These are phyloP conservation scores for Trametes punicea DNA, from an alignment of 768 basidiomycete species.

Conservation along the genomic window DNA sequence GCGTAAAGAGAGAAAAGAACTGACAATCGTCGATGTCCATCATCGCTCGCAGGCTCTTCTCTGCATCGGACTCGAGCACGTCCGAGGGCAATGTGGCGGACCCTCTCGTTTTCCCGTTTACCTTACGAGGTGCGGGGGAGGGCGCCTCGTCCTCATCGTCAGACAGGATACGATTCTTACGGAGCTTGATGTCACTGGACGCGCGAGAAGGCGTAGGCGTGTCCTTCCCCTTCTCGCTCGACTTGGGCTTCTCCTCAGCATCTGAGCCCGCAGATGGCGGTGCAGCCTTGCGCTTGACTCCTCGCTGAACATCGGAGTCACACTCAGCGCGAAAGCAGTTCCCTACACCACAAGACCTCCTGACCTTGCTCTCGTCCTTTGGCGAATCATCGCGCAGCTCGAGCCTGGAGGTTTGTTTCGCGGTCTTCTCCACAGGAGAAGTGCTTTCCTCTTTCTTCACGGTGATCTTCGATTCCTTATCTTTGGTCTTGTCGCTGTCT, in stretches of 20 bases:
- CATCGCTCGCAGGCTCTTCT: conserved; percentile 49
- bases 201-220: conserved; percentile 26
- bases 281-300: conserved; percentile 32
- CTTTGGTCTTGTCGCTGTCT: conserved; percentile 17
- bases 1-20: background rate
- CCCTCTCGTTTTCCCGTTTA: conserved; percentile 36
- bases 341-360: too few relatives aligned
- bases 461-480: conserved; percentile 11
- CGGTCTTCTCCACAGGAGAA: conserved; percentile 3
- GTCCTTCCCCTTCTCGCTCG: background rate
- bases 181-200: conserved; percentile 42
- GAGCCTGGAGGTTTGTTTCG: conserved; percentile 17
- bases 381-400: conserved; percentile 4
- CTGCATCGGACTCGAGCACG: conserved; percentile 35
- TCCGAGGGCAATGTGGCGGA: conserved; percentile 27
- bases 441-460: conserved; percentile 16
- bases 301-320: conserved; percentile 22
- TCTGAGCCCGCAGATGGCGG: conserved; percentile 19
- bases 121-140: conserved; percentile 25
- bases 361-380: conserved; percentile 17
- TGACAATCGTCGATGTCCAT: conserved; percentile 79
- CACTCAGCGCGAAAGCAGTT: too few relatives aligned
- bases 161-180: conserved; percentile 46
- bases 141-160: conserved; percentile 59
- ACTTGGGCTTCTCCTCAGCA: conserved; percentile 15